These are phyloP conservation scores for Phalaenopsis aphrodite DNA, from an alignment of 106 monocot genomes.

Conservation along the genomic window DNA sequence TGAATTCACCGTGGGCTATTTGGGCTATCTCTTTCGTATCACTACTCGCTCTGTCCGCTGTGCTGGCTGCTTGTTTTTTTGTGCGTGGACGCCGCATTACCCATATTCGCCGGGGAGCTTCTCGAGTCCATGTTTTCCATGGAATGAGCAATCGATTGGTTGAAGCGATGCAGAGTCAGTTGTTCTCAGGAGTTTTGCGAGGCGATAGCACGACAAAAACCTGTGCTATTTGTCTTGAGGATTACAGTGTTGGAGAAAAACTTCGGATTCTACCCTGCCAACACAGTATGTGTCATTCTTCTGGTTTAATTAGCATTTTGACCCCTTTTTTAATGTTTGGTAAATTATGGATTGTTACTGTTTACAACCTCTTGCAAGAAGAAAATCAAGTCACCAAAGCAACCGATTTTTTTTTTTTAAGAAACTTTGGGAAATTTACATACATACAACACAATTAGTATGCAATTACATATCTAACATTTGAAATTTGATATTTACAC, in stretches of 20 bases:
- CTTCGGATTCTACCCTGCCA: constrained; percentile 71
- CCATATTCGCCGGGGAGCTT: constrained; percentile 21
- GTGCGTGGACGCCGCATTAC: constrained; percentile 46
- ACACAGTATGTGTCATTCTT: constrained; percentile 53
- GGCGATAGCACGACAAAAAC: constrained; percentile 67
- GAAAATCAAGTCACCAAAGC: no score
- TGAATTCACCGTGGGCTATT: constrained; percentile 68
- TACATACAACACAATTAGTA: no score
- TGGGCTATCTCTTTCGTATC: constrained; percentile 72
- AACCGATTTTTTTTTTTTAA: not conserved
- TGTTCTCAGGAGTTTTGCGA: constrained; percentile 59
- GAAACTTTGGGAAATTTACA: no score
- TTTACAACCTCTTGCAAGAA: no score
- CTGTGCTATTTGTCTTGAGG: constrained; percentile 90
- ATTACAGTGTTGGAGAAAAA: constrained; percentile 68
- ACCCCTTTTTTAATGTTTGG: no score
- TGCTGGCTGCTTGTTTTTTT: constrained; percentile 75
- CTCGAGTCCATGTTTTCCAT: constrained; percentile 41
- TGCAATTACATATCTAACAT: not conserved
- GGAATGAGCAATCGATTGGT: constrained; percentile 77
- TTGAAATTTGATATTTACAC: no score
- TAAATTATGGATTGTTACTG: no score
- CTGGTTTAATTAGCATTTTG: no score
- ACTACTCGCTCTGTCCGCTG: constrained; percentile 65
- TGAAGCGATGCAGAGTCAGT: constrained; percentile 76